phyloP scores from a whole-genome alignment of 257 asterid genomes.

The Capsicum baccatum region DNA sequence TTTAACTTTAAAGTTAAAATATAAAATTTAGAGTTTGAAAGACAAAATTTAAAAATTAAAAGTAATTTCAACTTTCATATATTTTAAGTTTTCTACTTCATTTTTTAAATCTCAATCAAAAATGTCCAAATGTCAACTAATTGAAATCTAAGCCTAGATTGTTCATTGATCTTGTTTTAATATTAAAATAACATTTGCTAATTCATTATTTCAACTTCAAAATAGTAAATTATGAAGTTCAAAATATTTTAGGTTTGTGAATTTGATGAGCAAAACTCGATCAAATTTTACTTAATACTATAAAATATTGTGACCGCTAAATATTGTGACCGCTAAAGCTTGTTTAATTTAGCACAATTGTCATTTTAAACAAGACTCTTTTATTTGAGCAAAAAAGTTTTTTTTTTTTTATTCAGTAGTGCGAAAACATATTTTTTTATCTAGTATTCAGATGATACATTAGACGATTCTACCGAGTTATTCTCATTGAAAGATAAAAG shows the following conservation, averaged over 20 bases:
- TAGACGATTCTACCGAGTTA: too few relatives aligned
- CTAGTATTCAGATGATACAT: too few relatives aligned
- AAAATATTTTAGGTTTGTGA: not conserved
- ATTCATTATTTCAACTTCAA: not conserved
- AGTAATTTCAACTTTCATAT: not conserved
- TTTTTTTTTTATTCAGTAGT: not conserved
- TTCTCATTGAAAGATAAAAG: too few relatives aligned
- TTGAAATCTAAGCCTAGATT: not conserved
- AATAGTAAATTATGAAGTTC: not conserved
- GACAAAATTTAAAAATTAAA: not conserved
- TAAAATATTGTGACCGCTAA: not conserved
- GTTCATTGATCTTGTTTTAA: not conserved
- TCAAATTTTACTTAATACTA: not conserved
- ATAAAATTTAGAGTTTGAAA: not conserved
- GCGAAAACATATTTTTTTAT: not conserved
- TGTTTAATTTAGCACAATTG: not conserved
- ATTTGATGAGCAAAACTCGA: not conserved
- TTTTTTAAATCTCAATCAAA: not conserved
- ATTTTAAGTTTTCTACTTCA: not conserved
- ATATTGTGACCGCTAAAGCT: not conserved
- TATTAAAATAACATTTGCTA: not conserved
- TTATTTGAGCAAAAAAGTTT: not conserved
- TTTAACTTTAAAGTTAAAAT: not conserved
- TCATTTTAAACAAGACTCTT: not conserved
- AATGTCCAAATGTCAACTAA: not conserved